Base-by-base conservation (phyloP, 768 basidiomycete species). In the Boletus sp. region DNA sequence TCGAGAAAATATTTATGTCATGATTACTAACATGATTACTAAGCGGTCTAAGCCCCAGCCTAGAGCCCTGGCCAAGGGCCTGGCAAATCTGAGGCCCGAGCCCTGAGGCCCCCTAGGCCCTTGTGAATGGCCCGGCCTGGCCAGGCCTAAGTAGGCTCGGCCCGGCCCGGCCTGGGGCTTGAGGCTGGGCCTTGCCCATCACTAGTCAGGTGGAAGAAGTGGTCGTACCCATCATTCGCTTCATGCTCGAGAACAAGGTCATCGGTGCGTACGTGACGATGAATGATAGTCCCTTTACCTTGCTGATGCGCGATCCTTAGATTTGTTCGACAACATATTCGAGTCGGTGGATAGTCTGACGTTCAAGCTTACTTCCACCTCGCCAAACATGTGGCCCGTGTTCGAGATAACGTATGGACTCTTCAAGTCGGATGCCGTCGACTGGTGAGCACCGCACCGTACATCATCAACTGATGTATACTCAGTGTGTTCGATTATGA, bases 251-350 rank as follows among this genome's bases (percentile, higher is more conserved):
- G 72, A 80, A 84, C 66, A 88, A 88, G 69, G 67, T 90, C 20
- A 76, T 94, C 50, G 91, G 92, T 90, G 53, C 40, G 83, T 73
- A 28, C 36, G 42, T 14, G 20, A n/a, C 8, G 12, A 18, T 36
- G 35, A 4, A 18, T 0, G 6, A 20, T 2, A 2, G n/a, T 7
- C 46, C 32, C 5, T 2, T 12, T 41, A 49, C 32, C 54, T 50
- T 9, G 37, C 7, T n/a, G n/a, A 14, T 42, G 11, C n/a, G n/a
- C 64, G 9, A 36, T 33, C 6, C 2, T 11, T 32, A 91, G 93
- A 96, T 66, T 75, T 95, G 42, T 87, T 91, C 66, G 92, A 94
- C 72, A 89, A 91, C 67, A 83, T 90, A 77, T 94, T 87, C 69
- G 91, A 93, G 61, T 75, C 95, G 50, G 83, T 92, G 49, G 94